A percentile compares a stretch with the other conserved stretches of the same genome.
phyloP scores from a whole-genome alignment of 1,139 yeast species.

The Nakaseomyces uthaithaninus region DNA sequence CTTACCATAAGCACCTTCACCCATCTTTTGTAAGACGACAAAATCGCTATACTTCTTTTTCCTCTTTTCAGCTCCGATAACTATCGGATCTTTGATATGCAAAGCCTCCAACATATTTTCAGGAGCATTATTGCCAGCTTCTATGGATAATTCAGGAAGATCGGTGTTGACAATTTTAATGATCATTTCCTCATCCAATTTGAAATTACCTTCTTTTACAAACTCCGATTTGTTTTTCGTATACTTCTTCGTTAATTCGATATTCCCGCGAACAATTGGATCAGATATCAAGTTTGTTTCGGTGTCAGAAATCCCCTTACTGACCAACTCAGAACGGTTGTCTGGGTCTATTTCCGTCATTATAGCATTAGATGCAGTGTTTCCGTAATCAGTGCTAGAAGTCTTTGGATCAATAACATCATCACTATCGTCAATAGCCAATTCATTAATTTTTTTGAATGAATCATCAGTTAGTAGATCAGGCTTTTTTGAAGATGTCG shows the following conservation, averaged over 20 bases:
- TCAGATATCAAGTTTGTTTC: neutral
- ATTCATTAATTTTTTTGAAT: neutral
- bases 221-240: constrained; percentile 22
- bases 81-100: constrained; percentile 14
- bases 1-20: constrained; percentile 95
- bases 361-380: neutral
- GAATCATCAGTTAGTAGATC: neutral
- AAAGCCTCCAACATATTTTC: neutral
- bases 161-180: constrained; percentile 13
- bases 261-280: neutral
- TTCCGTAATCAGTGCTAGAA: neutral
- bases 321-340: neutral
- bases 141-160: constrained; percentile 5
- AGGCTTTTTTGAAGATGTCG: constrained; percentile 17
- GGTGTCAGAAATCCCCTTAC: neutral
- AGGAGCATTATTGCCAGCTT: constrained; percentile 38
- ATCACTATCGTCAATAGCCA: constrained; percentile 2
- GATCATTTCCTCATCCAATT: constrained; percentile 21
- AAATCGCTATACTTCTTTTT: constrained; percentile 68
- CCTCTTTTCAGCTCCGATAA: constrained; percentile 52
- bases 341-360: neutral
- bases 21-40: constrained; percentile 64
- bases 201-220: constrained; percentile 24
- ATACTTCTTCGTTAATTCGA: constrained; percentile 20
- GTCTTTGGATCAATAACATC: neutral